These are phyloP conservation scores for Zizania latifolia DNA, from an alignment of 176 grass and related monocot genomes.

Conservation along the genomic window DNA sequence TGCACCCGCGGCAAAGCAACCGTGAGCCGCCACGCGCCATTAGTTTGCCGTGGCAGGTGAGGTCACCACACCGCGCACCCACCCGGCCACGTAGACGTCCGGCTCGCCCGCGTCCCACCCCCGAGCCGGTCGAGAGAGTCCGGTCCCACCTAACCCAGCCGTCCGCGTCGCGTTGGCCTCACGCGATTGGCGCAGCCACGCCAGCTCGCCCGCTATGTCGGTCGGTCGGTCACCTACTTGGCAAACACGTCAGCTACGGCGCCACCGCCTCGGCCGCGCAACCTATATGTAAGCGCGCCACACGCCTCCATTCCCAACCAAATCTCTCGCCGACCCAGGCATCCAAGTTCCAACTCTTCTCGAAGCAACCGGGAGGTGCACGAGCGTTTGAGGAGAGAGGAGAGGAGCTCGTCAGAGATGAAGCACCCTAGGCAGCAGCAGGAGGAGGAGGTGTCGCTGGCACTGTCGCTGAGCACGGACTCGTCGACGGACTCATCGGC, in stretches of 20 bases:
- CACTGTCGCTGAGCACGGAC: slow-evolving; percentile 30
- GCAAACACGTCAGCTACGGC: neutral
- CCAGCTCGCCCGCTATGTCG: neutral
- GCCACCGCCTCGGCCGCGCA: neutral
- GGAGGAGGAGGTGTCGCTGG: slow-evolving; percentile 12
- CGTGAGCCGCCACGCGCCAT: slow-evolving; percentile 10
- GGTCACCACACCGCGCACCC: neutral
- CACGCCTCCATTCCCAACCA: neutral
- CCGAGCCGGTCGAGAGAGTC: neutral
- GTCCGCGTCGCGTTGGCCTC: slow-evolving; percentile 8
- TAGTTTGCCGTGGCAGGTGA: neutral
- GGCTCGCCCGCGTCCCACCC: neutral
- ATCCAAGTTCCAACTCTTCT: neutral
- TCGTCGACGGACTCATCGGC: neutral
- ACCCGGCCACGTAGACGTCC: too few species aligned
- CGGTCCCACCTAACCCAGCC: neutral
- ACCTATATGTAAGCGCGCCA: neutral
- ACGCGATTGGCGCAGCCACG: neutral
- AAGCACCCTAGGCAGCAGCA: neutral
- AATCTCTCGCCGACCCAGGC: neutral
- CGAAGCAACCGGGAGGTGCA: neutral
- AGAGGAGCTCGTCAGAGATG: neutral
- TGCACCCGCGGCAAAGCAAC: slow-evolving; percentile 35
- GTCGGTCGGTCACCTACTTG: neutral
- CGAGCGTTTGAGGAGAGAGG: too few species aligned